phyloP scores from a whole-genome alignment of 345 rosid species.

The Rhizophora apiculata region DNA sequence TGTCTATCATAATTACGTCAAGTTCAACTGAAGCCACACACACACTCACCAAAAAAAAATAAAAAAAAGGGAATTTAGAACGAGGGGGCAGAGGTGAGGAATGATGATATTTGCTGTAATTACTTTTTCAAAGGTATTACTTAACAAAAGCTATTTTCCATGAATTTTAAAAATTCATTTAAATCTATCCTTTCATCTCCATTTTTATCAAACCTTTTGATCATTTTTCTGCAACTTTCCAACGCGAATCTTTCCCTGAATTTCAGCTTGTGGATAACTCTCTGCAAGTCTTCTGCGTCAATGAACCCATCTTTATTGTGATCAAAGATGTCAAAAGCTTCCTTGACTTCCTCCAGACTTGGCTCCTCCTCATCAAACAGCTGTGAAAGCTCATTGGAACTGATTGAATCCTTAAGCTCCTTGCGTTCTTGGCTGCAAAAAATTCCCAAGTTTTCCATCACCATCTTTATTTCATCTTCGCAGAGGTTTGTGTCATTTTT shows the following conservation, averaged over 20 bases:
- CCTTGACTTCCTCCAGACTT: constrained; percentile 68
- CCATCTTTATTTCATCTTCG: constrained; percentile 57
- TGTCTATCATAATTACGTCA: too few species aligned
- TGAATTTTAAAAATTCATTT: constrained; percentile 60
- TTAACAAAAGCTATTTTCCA: constrained; percentile 60
- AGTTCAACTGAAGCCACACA: too few species aligned
- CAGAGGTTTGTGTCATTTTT: constrained; percentile 28
- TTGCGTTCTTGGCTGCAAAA: constrained; percentile 35
- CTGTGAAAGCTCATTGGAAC: constrained; percentile 40
- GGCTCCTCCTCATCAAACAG: constrained; percentile 78
- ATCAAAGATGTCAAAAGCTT: constrained; percentile 79
- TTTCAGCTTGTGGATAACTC: constrained; percentile 51
- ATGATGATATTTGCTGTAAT: too few species aligned
- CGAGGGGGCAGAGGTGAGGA: background rate
- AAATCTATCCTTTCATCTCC: constrained; percentile 67
- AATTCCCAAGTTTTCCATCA: constrained; percentile 63
- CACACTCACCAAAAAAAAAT: background rate
- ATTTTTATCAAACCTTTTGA: constrained; percentile 49
- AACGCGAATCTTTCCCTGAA: constrained; percentile 43
- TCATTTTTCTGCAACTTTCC: constrained; percentile 63
- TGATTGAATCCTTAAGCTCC: constrained; percentile 34
- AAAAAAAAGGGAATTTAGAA: background rate
- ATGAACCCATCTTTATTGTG: constrained; percentile 72
- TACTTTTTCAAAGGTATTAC: background rate
- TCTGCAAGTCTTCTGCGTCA: constrained; percentile 67